Evolutionary conservation across 768 basidiomycete genomes (phyloP), one percentile per base, ranked within the genome.

Genomic region (Rhizopogon rudus): DNA sequence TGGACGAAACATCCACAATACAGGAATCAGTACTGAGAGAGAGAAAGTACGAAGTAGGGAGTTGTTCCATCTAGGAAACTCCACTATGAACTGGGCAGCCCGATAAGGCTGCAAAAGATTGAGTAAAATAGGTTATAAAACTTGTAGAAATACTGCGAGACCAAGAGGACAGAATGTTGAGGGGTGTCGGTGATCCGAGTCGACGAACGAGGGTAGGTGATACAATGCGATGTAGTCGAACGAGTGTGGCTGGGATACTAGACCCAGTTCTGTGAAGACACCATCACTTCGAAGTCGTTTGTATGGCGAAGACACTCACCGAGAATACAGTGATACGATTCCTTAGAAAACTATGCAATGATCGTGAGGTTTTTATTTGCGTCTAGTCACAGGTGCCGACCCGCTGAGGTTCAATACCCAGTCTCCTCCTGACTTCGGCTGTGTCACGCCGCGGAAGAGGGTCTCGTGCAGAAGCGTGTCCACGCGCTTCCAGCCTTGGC

Each of bases 381-480:
- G 31, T 33, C 31, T 33, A 10, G 31, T 33, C 2, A 33, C 31
- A 12, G 35, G 35, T 37, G 35, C 35, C 35, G 35, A 37, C 10
- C 35, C 35, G 20, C 69, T 66, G 1, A 70, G 66, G 40, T 72
- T 61, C 6, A 77, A 57, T 17, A 65, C 60, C 75, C 76, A 77
- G 40, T 65, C 63, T 16, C 61, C 42, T 14, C 66, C 68, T 5
- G 65, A 60, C 51, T 67, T 67, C 40, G 67, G 64, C 52, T 72
- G 75, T 5, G 71, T 69, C 55, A 86, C 59, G 28, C 81, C 81
- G 40, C 75, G 73, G 64, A 85, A 87, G 51, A 83, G 61, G 25
- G 80, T 78, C 46, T 66, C 76, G 6, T 81, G 79, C 22, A 72
- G 63, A 53, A 86, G 67, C 31, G 81, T 62, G 54, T 87, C 85